Base-by-base conservation (phyloP, 208 protist species). In the Novymonas esmeraldas region DNA sequence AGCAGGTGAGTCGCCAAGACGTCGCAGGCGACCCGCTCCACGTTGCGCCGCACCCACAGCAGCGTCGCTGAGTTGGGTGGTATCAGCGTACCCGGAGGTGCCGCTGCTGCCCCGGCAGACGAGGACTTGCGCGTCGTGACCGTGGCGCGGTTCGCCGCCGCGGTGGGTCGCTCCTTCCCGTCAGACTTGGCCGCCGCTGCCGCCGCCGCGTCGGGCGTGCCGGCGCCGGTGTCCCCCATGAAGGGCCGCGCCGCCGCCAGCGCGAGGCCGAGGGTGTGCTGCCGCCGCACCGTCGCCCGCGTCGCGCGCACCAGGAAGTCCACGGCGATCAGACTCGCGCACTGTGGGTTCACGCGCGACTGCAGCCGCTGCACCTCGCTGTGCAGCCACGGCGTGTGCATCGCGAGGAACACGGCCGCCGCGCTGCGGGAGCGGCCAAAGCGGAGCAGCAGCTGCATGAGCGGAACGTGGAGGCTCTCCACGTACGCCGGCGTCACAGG, bases 401-500 rank as follows among this genome's bases (percentile, higher is more conserved):
- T 76, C 28, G 69, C 54, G 57, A 93, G 70, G 64, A 82, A 95
- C 11, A 79, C 54, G 16, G 59, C 64, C 0, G 77, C 72, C 20
- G 85, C 87, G 42, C 61, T 89, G 45, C 76, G 76, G 10, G 77
- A 66, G 33, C 82, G 73, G 29, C 90, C 90, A 64, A 95, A 90
- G 28, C 84, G 79, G 31, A 95, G 70, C 22, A 95, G 78, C 48
- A 95, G 75, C 70, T 92, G 87, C 6, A 92, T 64, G 5, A 90
- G 75, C 28, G 90, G 90, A 31, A 95, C 76, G 64, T 95, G 90
- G 41, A 90, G 52, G 60, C 82, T 92, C 69, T 95, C 85, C 31
- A 79, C 68, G 51, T 89, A 89, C 73, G 91, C 66, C 14, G 84
- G 75, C 18, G 87, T 82, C 60, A 92, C 78, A 5, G 87, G 85